phyloP scores from a whole-genome alignment of 176 grass and related monocot species.

The Phyllostachys edulis region DNA sequence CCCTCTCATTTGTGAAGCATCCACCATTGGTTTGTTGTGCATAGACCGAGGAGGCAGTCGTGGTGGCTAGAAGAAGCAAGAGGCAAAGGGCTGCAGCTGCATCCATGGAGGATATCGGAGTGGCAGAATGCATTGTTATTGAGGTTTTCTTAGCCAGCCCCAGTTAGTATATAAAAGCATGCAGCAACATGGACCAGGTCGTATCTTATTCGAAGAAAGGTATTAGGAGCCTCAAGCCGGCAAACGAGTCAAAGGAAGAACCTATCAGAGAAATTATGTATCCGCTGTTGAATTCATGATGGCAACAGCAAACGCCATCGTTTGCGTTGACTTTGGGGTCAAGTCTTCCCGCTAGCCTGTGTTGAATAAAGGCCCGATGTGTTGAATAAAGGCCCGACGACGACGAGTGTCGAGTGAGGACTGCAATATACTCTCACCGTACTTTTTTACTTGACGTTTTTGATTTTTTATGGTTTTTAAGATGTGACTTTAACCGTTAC shows the following conservation, averaged over 20 bases:
- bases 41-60: neutral
- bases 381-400: no score
- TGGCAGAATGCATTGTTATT: neutral
- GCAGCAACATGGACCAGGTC: no score
- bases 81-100: neutral
- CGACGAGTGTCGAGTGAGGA: no score
- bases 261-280: neutral
- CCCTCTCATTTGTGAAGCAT: slow-evolving; percentile 27
- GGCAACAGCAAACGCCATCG: neutral
- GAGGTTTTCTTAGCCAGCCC: neutral
- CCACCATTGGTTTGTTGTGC: neutral
- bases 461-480: no score
- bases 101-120: neutral
- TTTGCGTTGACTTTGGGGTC: neutral
- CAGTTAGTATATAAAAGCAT: neutral
- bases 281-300: neutral
- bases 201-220: neutral
- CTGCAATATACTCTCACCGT: no score
- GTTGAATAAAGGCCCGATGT: no score
- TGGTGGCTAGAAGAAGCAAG: neutral
- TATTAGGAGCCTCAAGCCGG: neutral
- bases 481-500: no score
- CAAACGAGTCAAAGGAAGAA: neutral
- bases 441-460: no score
- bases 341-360: no score